These are phyloP conservation scores for Neofusicoccum cordaticola DNA, from an alignment of 2,329 filamentous ascomycete genomes.

Conservation along the genomic window DNA sequence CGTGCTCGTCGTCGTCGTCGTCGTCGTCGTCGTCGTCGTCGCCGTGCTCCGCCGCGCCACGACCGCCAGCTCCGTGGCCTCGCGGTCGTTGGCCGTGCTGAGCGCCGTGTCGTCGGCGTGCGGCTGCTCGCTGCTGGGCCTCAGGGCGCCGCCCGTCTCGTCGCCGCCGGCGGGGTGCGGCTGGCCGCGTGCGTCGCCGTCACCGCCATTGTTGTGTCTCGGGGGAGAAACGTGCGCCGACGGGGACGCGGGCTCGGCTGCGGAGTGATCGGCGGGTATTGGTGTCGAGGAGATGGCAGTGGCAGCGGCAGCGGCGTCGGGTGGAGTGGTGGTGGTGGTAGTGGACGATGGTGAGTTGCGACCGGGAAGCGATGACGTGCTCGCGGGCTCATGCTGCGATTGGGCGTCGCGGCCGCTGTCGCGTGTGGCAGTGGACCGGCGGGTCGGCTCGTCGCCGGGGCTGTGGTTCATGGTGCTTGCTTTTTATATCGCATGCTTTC, in stretches of 20 bases:
- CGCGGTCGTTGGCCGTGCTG: constrained; percentile 9
- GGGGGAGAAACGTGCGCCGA: too few species aligned
- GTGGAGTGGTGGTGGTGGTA: not conserved
- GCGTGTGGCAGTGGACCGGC: not conserved
- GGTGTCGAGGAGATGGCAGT: not conserved
- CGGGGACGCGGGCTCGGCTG: too few species aligned
- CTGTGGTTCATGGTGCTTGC: not conserved
- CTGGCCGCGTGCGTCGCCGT: too few species aligned
- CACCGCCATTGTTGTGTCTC: too few species aligned
- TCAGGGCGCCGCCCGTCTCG: too few species aligned
- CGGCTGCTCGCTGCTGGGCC: too few species aligned
- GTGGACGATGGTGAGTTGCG: not conserved
- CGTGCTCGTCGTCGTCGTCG: not conserved
- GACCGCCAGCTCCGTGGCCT: constrained; percentile 13
- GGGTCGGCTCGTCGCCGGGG: constrained; percentile 5
- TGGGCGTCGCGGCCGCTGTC: not conserved
- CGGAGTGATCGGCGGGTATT: not conserved
- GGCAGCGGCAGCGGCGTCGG: too few species aligned
- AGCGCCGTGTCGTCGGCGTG: constrained; percentile 3
- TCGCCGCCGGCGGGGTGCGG: too few species aligned
- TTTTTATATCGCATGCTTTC: not conserved
- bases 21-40: not conserved
- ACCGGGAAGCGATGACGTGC: constrained; percentile 7
- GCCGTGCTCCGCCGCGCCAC: not conserved
- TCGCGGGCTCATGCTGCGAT: not conserved